phyloP scores from a whole-genome alignment of 2,329 filamentous ascomycete genomes.

The Cytospora paraplurivora region DNA sequence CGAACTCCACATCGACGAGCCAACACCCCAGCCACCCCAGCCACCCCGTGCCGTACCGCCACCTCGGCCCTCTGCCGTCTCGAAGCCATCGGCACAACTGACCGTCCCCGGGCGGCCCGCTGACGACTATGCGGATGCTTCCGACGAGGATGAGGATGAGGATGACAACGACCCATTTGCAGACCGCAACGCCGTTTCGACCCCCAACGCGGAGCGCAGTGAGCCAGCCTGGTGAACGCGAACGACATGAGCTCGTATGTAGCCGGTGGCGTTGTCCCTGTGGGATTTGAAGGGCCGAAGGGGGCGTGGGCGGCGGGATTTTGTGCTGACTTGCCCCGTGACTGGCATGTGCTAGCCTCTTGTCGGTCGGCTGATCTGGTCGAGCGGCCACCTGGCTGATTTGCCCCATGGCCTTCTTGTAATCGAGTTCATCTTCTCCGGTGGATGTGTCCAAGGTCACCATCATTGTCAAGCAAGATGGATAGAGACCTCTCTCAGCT shows the following conservation, averaged over 20 bases:
- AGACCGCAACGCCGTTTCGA: conserved; percentile 70
- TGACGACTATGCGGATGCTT: conserved; percentile 56
- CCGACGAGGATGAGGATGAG: conserved; percentile 60
- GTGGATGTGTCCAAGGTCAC: background rate
- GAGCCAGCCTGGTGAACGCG: conserved; percentile 39
- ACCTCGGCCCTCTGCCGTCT: conserved; percentile 48
- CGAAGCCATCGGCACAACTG: conserved; percentile 54
- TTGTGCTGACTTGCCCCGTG: background rate
- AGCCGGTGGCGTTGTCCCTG: background rate
- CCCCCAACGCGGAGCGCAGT: conserved; percentile 43
- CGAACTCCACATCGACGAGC: conserved; percentile 45
- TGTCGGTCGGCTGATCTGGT: background rate
- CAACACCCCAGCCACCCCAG: conserved; percentile 41
- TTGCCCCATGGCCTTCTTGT: background rate
- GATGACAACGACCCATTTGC: conserved; percentile 88
- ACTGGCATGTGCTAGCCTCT: background rate
- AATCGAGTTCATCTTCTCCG: background rate
- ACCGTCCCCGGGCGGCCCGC: conserved; percentile 46
- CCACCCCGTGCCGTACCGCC: conserved; percentile 48
- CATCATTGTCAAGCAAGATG: background rate
- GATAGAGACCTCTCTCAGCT: conserved; percentile 8
- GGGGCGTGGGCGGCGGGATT: background rate
- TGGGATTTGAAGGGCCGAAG: too few species aligned
- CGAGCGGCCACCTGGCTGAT: background rate
- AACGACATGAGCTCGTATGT: background rate